Evolutionary conservation across 2,329 filamentous ascomycete genomes (phyloP).

Genomic region (Periconia sp.): DNA sequence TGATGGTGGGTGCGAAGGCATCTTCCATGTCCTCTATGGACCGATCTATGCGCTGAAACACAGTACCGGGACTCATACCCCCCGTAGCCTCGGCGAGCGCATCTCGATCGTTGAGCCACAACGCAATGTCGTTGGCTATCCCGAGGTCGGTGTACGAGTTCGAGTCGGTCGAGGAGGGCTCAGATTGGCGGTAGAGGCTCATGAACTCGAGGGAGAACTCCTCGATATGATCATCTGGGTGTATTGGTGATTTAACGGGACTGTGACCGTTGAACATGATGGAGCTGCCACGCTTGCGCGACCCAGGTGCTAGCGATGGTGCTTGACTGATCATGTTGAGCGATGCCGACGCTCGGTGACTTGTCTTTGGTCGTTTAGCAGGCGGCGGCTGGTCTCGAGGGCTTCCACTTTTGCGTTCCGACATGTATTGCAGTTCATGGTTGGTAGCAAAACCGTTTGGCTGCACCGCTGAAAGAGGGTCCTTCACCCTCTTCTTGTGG

Average conservation of each 20-base stretch:
- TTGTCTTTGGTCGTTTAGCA: slow-evolving; percentile 80
- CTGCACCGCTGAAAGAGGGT: slow-evolving; percentile 62
- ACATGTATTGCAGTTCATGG: slow-evolving; percentile 59
- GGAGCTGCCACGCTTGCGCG: slow-evolving; percentile 66
- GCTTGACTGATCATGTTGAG: slow-evolving; percentile 71
- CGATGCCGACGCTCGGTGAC: slow-evolving; percentile 79
- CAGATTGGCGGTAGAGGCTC: slow-evolving; percentile 71
- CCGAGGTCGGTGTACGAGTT: slow-evolving; percentile 80
- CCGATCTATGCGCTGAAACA: slow-evolving; percentile 69
- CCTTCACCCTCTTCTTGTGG: slow-evolving; percentile 88
- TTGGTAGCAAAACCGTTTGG: slow-evolving; percentile 70
- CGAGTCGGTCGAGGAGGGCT: slow-evolving; percentile 63
- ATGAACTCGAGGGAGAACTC: slow-evolving; percentile 79
- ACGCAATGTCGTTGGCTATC: slow-evolving; percentile 75
- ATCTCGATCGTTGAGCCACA: slow-evolving; percentile 78
- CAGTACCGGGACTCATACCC: slow-evolving; percentile 66
- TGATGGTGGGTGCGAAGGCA: slow-evolving; percentile 57
- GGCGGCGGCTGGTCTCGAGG: slow-evolving; percentile 64
- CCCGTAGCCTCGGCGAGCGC: slow-evolving; percentile 72
- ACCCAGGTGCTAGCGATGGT: slow-evolving; percentile 67
- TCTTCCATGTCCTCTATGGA: slow-evolving; percentile 61
- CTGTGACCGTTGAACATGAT: slow-evolving; percentile 69
- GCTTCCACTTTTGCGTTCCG: slow-evolving; percentile 57
- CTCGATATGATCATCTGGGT: slow-evolving; percentile 68
- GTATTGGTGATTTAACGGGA: slow-evolving; percentile 76